Evolutionary conservation across 2,329 filamentous ascomycete genomes (phyloP).

Genomic region (Thielaviopsis musarum): DNA sequence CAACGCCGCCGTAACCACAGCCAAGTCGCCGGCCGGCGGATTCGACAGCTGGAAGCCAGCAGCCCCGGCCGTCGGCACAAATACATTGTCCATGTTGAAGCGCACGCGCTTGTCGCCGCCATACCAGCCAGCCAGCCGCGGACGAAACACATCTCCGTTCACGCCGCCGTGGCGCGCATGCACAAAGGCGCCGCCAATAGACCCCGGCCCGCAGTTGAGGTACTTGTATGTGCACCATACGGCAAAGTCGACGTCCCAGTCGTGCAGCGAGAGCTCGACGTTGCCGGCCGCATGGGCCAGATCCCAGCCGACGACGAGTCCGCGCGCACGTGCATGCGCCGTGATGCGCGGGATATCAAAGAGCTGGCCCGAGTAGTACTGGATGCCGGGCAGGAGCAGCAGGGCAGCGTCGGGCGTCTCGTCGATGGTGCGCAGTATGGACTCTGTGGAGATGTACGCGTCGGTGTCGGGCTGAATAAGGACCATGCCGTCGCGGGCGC

Average conservation of each 20-base stretch:
- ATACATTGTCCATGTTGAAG: constrained; percentile 72
- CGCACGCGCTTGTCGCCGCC: constrained; percentile 59
- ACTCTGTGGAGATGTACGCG: constrained; percentile 46
- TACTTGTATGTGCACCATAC: constrained; percentile 95
- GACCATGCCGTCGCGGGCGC: constrained; percentile 53
- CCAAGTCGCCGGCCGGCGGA: constrained; percentile 60
- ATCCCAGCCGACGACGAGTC: constrained; percentile 69
- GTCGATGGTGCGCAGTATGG: constrained; percentile 58
- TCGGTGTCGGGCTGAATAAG: constrained; percentile 46
- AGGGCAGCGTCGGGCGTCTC: constrained; percentile 57
- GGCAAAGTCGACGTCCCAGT: constrained; percentile 84
- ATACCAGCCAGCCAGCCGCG: constrained; percentile 71
- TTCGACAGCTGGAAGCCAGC: constrained; percentile 72
- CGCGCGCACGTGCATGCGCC: constrained; percentile 51
- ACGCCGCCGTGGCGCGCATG: constrained; percentile 56
- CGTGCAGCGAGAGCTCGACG: constrained; percentile 63
- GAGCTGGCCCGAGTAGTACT: constrained; percentile 81
- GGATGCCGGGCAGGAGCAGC: constrained; percentile 67
- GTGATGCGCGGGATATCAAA: constrained; percentile 75
- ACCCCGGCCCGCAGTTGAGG: constrained; percentile 69
- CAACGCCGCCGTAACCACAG: constrained; percentile 55
- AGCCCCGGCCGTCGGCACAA: constrained; percentile 61
- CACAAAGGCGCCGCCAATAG: constrained; percentile 66
- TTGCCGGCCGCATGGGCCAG: constrained; percentile 78
- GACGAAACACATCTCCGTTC: constrained; percentile 26